Percentiles rank a stretch among this genome's conserved stretches.
These are phyloP conservation scores for Euphorbia peplus DNA, from an alignment of 345 rosid species.

Conservation along the genomic window DNA sequence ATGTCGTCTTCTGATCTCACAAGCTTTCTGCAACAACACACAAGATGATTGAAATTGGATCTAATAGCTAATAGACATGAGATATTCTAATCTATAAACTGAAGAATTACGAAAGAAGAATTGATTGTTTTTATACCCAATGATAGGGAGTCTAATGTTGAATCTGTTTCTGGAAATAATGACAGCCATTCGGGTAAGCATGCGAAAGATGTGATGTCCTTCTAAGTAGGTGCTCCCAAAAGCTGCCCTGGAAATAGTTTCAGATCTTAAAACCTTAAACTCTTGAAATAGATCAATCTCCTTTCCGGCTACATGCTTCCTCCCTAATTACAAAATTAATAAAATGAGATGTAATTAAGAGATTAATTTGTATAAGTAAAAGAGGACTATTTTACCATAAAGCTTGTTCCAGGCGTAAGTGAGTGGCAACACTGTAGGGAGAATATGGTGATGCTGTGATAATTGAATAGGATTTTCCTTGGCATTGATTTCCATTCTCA, in stretches of 20 bases:
- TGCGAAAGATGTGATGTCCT: conserved; percentile 36
- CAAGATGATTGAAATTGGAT: not conserved
- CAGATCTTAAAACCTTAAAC: conserved; percentile 39
- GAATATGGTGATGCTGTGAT: not conserved
- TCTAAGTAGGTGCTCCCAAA: conserved; percentile 48
- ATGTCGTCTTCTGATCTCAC: conserved; percentile 15
- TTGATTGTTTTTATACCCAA: conserved; percentile 25
- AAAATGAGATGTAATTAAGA: not conserved
- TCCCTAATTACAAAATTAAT: conserved; percentile 30
- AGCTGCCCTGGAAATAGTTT: conserved; percentile 47
- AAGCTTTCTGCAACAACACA: conserved; percentile 6
- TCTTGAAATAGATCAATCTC: conserved; percentile 43
- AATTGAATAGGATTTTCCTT: not conserved
- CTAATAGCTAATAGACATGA: too few relatives aligned
- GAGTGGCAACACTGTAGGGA: not conserved
- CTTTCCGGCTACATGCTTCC: conserved; percentile 17
- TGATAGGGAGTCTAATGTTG: conserved; percentile 26
- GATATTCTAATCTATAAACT: too few relatives aligned
- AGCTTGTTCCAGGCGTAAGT: conserved; percentile 1
- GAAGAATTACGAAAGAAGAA: too few relatives aligned
- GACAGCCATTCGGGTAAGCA: conserved; percentile 16
- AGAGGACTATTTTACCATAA: not conserved
- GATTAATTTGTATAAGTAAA: too few relatives aligned
- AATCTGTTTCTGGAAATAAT: conserved; percentile 16
- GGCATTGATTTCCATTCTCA: not conserved